Conservation (phyloP, 345 rosid species). For the Populus euphratica region DNA sequence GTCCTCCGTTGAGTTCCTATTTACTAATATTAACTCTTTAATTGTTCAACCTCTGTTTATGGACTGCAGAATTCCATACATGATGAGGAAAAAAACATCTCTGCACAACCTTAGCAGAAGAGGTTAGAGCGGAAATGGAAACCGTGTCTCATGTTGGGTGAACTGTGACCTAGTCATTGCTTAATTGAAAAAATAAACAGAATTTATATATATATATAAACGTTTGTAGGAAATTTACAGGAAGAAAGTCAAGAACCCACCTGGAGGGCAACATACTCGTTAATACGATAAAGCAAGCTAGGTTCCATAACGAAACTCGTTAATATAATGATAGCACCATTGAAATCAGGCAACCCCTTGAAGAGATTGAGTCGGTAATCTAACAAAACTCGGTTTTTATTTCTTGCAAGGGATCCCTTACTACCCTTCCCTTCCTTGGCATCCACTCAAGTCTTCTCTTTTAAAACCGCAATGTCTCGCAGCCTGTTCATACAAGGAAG, state of each 20-base stretch:
- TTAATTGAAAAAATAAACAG: too few species aligned
- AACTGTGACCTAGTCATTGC: neutral
- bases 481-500: neutral
- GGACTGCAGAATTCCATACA: too few species aligned
- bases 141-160: neutral
- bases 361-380: neutral
- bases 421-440: slow-evolving; percentile 25
- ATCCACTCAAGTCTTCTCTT: slow-evolving; percentile 29
- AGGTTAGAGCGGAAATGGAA: neutral
- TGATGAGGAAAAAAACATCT: too few species aligned
- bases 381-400: slow-evolving; percentile 27
- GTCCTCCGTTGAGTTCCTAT: too few species aligned
- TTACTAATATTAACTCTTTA: too few species aligned
- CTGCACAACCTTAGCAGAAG: neutral
- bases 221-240: neutral
- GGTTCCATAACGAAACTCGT: too few species aligned
- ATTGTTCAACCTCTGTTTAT: too few species aligned
- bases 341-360: neutral
- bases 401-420: slow-evolving; percentile 61
- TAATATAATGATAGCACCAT: too few species aligned
- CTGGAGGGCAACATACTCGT: neutral
- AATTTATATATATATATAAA: too few species aligned
- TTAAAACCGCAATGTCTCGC: slow-evolving; percentile 1
- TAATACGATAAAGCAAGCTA: too few species aligned
- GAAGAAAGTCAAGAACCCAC: neutral